Percentiles rank a stretch among this genome's conserved stretches.
These are phyloP conservation scores for Suillus variegatus DNA, from an alignment of 768 basidiomycete species.

Conservation along the genomic window DNA sequence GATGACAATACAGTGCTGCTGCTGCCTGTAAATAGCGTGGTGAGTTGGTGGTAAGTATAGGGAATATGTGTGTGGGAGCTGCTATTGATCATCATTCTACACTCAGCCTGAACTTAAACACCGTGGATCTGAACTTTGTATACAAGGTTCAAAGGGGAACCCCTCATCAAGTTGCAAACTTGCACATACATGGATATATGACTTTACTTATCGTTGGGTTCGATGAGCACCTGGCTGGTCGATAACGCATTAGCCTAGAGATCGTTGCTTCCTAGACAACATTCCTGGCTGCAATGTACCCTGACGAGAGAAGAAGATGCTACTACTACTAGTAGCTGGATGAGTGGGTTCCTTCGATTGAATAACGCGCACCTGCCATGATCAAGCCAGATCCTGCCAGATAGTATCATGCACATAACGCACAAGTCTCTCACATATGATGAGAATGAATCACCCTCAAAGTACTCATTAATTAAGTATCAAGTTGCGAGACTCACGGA, in stretches of 20 bases:
- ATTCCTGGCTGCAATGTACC: background rate
- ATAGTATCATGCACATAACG: background rate
- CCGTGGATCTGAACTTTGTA: background rate
- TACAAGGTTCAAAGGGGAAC: constrained; percentile 2
- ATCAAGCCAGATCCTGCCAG: background rate
- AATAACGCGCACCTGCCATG: background rate
- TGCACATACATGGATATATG: background rate
- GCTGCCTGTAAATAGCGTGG: background rate
- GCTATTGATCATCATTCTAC: background rate
- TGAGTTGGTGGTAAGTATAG: background rate
- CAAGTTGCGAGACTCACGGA: background rate
- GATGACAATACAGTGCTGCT: background rate
- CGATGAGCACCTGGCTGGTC: background rate
- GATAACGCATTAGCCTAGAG: background rate
- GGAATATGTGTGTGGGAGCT: background rate
- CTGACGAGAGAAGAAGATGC: background rate
- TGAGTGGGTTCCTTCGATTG: background rate
- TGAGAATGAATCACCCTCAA: background rate
- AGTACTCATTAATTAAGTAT: background rate
- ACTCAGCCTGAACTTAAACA: constrained; percentile 5
- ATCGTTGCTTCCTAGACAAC: background rate
- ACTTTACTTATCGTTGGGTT: background rate
- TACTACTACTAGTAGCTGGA: no score
- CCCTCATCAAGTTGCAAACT: background rate
- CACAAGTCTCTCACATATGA: background rate